phyloP scores from a whole-genome alignment of 169 alveolate species.

The Eimeria zaria region DNA sequence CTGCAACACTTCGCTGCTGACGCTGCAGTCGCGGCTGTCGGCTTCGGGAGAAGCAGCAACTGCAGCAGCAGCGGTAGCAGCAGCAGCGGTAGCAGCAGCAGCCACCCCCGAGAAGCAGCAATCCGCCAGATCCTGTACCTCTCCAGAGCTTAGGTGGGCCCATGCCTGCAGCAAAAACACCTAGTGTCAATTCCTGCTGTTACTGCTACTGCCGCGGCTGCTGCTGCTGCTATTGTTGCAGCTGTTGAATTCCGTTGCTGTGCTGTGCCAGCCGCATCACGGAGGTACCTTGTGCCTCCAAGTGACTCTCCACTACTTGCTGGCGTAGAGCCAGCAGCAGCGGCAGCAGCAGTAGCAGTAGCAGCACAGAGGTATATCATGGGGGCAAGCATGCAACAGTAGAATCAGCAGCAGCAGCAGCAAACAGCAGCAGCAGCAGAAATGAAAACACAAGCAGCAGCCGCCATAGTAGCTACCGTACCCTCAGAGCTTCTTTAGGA shows the following conservation, averaged over 20 bases:
- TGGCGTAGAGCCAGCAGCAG: neutral
- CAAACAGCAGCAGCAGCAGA: neutral
- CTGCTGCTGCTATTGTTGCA: neutral
- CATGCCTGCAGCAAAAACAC: conserved; percentile 74
- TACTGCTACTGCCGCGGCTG: neutral
- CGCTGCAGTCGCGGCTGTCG: conserved; percentile 29
- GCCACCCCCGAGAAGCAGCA: conserved; percentile 37
- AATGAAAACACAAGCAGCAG: conserved; percentile 2
- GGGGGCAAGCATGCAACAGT: no score
- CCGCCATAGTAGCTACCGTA: neutral
- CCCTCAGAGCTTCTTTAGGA: conserved; percentile 42
- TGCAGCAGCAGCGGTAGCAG: conserved; percentile 27
- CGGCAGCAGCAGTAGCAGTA: neutral
- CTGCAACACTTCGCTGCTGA: neutral
- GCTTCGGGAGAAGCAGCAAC: conserved; percentile 24
- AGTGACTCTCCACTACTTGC: neutral
- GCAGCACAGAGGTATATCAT: neutral
- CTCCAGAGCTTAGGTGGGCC: conserved; percentile 75
- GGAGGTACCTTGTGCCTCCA: no score
- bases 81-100: conserved; percentile 16
- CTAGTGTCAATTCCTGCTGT: neutral
- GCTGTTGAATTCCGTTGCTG: neutral
- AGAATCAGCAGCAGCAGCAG: no score
- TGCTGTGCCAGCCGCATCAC: neutral
- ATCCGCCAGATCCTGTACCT: conserved; percentile 75